Percentiles rank a stretch among this genome's conserved stretches.
Conservation (phyloP, 148 eudicot genomes). For the Nyssa sinensis region DNA sequence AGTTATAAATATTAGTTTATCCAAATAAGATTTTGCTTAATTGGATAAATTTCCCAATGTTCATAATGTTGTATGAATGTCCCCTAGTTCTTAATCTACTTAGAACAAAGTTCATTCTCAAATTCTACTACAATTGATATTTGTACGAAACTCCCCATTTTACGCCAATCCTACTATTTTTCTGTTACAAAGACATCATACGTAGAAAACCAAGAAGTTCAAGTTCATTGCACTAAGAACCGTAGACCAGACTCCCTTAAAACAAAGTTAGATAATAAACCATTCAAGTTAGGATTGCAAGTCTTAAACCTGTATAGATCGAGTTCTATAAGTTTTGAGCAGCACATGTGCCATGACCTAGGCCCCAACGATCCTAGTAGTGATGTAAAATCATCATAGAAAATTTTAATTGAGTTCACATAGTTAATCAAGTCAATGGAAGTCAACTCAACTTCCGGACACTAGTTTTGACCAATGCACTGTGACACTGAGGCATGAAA, state of each 20-base stretch:
- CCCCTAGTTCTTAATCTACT: too few relatives aligned
- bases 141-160: too few relatives aligned
- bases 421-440: too few relatives aligned
- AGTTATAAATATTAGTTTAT: neutral
- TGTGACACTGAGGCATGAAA: too few relatives aligned
- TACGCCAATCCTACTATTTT: neutral
- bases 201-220: neutral
- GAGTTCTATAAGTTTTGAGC: slow-evolving; percentile 77
- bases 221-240: neutral
- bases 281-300: neutral
- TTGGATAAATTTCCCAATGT: neutral
- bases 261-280: neutral
- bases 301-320: slow-evolving; percentile 78
- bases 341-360: too few relatives aligned
- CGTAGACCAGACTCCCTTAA: neutral
- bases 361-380: too few relatives aligned
- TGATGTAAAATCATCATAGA: too few relatives aligned
- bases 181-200: neutral
- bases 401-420: too few relatives aligned
- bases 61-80: neutral
- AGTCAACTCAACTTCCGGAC: too few relatives aligned
- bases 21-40: neutral
- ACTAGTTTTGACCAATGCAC: too few relatives aligned
- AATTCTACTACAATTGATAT: too few relatives aligned
- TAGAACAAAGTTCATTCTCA: neutral